Evolutionary conservation across 2,329 filamentous ascomycete genomes (phyloP).

Genomic region (Exophiala phaeomuriformis): DNA sequence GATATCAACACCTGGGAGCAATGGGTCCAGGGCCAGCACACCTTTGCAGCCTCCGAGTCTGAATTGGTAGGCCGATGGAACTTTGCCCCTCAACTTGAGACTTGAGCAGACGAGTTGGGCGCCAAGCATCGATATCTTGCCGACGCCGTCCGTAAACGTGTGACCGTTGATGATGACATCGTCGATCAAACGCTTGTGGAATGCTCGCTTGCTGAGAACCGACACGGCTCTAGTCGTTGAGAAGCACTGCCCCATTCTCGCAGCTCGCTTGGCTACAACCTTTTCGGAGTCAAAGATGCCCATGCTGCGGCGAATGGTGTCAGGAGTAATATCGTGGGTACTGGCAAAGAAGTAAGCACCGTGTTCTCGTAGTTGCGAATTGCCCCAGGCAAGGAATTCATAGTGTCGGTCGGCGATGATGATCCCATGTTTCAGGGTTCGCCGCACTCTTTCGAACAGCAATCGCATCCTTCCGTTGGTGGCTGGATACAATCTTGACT

Average conservation of each 20-base stretch:
- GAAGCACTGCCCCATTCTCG: constrained; percentile 88
- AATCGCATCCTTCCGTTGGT: constrained; percentile 56
- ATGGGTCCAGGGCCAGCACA: constrained; percentile 67
- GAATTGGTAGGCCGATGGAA: constrained; percentile 84
- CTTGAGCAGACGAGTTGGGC: constrained; percentile 67
- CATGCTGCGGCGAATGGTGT: constrained; percentile 78
- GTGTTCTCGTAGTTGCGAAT: constrained; percentile 87
- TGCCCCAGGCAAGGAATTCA: constrained; percentile 88
- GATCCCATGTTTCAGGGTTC: constrained; percentile 70
- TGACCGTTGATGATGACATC: constrained; percentile 65
- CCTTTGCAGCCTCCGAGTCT: constrained; percentile 90
- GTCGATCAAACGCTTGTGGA: constrained; percentile 49
- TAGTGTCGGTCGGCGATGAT: constrained; percentile 73
- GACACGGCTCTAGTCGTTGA: constrained; percentile 65
- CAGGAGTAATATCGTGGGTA: constrained; percentile 57
- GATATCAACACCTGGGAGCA: constrained; percentile 59
- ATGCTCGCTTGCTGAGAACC: constrained; percentile 9
- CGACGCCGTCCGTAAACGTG: constrained; percentile 85
- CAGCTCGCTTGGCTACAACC: constrained; percentile 80
- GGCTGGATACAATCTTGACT: constrained; percentile 54
- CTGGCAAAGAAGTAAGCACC: constrained; percentile 84
- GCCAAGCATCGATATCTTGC: constrained; percentile 76
- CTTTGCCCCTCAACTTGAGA: constrained; percentile 52
- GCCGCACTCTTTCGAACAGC: constrained; percentile 65
- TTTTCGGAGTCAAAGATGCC: constrained; percentile 74